A percentile compares a stretch with the other conserved stretches of the same genome.
phyloP scores from a whole-genome alignment of 805 yeast genomes.

The Ogataea wickerhamii region DNA sequence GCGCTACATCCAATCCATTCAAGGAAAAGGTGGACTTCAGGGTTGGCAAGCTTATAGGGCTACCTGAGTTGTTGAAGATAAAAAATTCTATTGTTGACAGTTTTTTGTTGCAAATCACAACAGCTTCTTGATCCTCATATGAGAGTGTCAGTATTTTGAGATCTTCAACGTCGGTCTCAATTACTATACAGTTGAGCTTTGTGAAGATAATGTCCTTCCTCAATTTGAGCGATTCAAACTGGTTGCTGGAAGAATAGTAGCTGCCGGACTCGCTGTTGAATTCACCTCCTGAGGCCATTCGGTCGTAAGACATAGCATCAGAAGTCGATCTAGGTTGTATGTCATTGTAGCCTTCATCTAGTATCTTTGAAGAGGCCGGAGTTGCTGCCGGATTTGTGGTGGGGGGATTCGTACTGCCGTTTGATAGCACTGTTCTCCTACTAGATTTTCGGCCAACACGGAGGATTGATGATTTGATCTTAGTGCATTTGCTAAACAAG shows the following conservation, averaged over 20 bases:
- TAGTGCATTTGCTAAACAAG: constrained; percentile 25
- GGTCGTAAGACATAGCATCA: constrained; percentile 39
- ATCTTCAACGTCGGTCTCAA: constrained; percentile 28
- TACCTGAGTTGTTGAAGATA: constrained; percentile 39
- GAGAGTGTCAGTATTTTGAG: constrained; percentile 38
- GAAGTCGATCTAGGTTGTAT: constrained; percentile 34
- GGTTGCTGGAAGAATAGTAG: constrained; percentile 18
- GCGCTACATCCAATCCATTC: constrained; percentile 36
- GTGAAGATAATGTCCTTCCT: constrained; percentile 72
- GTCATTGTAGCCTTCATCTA: constrained; percentile 32
- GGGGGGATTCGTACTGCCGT: not conserved
- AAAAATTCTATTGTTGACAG: constrained; percentile 46
- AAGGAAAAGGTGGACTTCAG: constrained; percentile 21
- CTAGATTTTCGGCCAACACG: constrained; percentile 23
- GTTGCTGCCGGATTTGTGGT: constrained; percentile 26
- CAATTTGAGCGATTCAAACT: constrained; percentile 34
- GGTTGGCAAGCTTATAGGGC: constrained; percentile 27
- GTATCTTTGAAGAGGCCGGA: constrained; percentile 40
- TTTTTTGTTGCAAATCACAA: constrained; percentile 48
- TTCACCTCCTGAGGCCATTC: constrained; percentile 43
- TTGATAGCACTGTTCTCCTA: constrained; percentile 24
- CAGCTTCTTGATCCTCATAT: constrained; percentile 56
- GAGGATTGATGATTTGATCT: constrained; percentile 14
- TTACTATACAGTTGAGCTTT: constrained; percentile 44
- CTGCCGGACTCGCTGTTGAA: constrained; percentile 25